phyloP scores from a whole-genome alignment of 192 early-diverging fungal genomes.

The Linnemannia elongata region DNA sequence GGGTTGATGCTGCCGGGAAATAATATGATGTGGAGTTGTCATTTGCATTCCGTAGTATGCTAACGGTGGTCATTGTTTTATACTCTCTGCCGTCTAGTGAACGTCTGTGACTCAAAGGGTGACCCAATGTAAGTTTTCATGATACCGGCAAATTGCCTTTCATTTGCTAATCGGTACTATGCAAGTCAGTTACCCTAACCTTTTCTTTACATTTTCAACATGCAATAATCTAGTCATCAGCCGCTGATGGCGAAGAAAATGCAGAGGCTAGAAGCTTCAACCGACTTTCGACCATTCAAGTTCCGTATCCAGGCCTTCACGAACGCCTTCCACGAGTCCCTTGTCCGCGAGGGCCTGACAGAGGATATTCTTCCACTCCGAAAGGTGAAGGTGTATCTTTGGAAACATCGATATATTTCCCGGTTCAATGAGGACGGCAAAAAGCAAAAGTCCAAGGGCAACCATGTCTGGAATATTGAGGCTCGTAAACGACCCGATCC shows the following conservation, averaged over 20 bases:
- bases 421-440: constrained; percentile 87
- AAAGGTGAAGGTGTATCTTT: constrained; percentile 80
- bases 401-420: constrained; percentile 80
- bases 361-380: constrained; percentile 74
- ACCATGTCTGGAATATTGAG: constrained; percentile 87
- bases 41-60: neutral
- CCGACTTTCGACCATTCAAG: constrained; percentile 83
- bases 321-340: constrained; percentile 80
- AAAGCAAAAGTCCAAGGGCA: constrained; percentile 84
- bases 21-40: neutral
- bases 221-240: constrained; percentile 66
- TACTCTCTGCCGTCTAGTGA: constrained; percentile 57
- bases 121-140: constrained; percentile 73
- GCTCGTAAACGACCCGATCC: constrained; percentile 72
- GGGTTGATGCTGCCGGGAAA: neutral
- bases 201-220: neutral
- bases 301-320: constrained; percentile 87
- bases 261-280: constrained; percentile 76
- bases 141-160: neutral
- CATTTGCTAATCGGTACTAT: neutral
- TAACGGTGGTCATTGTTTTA: neutral
- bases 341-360: constrained; percentile 70
- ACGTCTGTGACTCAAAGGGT: constrained; percentile 73
- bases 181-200: neutral
- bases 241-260: constrained; percentile 84